Evolutionary conservation across 2,329 filamentous ascomycete genomes (phyloP), one percentile per base, ranked within the genome.

Genomic region (Aquanectria penicillioides): DNA sequence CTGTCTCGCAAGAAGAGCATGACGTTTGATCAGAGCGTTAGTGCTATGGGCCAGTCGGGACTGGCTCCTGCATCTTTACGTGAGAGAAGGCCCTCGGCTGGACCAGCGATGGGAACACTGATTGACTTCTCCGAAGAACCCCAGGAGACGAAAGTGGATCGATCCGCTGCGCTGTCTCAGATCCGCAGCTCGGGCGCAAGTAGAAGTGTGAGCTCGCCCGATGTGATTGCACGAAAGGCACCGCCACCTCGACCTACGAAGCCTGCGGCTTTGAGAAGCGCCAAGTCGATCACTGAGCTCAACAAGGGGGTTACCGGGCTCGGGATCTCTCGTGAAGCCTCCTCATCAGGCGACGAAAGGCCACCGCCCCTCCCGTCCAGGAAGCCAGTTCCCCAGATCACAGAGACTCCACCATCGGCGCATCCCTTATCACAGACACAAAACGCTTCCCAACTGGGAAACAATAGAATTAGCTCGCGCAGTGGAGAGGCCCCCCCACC

Each of bases 81-180:
- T 12, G 65, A 70, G 10, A 59, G 56, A 18, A 73, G 69, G 6
- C 69, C 71, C n/a, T 61, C 69, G 1, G 44, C 71, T 3, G 77
- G 75, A 10, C 80, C 76, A 9, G 69, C 71, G n/a, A 85, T 84
- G 77, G 86, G 84, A 2, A 84, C 81, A 5, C 69, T 89, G 33
- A 89, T 90, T 25, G 86, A 90, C 69, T 77, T 89, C 28, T 83
- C 82, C 1, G 83, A 85, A 12, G 82, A 86, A 49, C 79, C 83
- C 1, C 74, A 77, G 41, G 72, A 77, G 29, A 68, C 69, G 2
- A 74, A 66, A 4, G 53, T 76, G 1, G 74, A 78, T 41, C 69
- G 77, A 18, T 70, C 77, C 5, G 71, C 65, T 9, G 70, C 71
- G 26, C 64, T 76, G 3, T 61, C 70, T 15, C 71, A 76, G 46